Evolutionary conservation across 2,329 filamentous ascomycete genomes (phyloP).

Genomic region (Trichocomaceae sp.): DNA sequence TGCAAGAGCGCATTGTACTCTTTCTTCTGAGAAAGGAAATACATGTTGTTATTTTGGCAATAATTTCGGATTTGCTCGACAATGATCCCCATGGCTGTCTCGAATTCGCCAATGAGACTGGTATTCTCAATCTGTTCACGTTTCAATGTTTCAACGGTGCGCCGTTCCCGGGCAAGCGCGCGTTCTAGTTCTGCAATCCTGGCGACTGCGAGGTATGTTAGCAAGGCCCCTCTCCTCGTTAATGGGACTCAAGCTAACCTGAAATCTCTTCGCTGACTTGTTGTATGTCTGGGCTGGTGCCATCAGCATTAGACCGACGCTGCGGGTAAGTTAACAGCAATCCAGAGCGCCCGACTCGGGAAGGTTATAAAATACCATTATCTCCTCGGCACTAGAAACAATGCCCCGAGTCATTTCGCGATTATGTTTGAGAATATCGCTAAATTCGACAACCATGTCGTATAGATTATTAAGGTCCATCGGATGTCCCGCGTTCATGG

Average conservation of each 20-base stretch:
- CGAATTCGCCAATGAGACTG: conserved; percentile 44
- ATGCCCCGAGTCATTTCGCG: conserved; percentile 45
- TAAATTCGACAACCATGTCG: conserved; percentile 45
- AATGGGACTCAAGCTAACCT: conserved; percentile 23
- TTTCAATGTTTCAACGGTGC: conserved; percentile 36
- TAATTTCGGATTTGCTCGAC: conserved; percentile 47
- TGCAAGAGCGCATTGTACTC: conserved; percentile 47
- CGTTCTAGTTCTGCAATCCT: conserved; percentile 46
- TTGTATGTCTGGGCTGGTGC: conserved; percentile 33
- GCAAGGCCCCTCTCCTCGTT: not conserved
- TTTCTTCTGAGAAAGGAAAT: conserved; percentile 41
- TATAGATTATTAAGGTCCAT: conserved; percentile 48
- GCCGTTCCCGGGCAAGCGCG: conserved; percentile 41
- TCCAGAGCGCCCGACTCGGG: not conserved
- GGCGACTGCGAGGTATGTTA: conserved; percentile 27
- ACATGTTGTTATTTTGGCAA: conserved; percentile 44
- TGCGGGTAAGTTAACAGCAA: conserved; percentile 19
- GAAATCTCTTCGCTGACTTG: conserved; percentile 40
- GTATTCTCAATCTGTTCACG: conserved; percentile 44
- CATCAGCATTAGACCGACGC: conserved; percentile 39
- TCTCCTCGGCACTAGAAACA: conserved; percentile 44
- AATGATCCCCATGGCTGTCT: conserved; percentile 41
- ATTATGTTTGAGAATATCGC: conserved; percentile 44
- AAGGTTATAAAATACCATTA: conserved; percentile 34
- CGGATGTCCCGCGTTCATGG: conserved; percentile 45